Conservation (phyloP, 2,329 filamentous ascomycete genomes). For the Annulohypoxylon truncatum region DNA sequence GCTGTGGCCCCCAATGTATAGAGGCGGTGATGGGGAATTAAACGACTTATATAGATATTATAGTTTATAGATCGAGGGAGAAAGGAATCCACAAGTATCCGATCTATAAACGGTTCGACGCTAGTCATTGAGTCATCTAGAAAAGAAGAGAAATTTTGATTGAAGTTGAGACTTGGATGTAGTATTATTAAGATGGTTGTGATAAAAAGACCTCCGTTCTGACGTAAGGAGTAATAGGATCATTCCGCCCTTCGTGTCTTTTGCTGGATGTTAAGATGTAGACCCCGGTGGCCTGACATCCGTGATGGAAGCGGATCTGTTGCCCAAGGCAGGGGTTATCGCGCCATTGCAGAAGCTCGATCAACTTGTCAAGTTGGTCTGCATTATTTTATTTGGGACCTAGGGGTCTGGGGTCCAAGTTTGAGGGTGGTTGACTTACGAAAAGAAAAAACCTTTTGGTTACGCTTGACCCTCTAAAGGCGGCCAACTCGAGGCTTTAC, state of each 20-base stretch:
- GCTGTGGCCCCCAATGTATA: slow-evolving; percentile 7
- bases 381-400: slow-evolving; percentile 14
- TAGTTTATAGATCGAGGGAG: slow-evolving; percentile 12
- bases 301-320: slow-evolving; percentile 30
- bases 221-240: slow-evolving; percentile 43
- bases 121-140: slow-evolving; percentile 43
- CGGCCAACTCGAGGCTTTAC: slow-evolving; percentile 34
- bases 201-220: slow-evolving; percentile 28
- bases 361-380: slow-evolving; percentile 26
- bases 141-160: slow-evolving; percentile 8
- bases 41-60: slow-evolving; percentile 30
- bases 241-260: slow-evolving; percentile 41
- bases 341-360: slow-evolving; percentile 33
- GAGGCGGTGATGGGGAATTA: slow-evolving; percentile 5
- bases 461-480: slow-evolving; percentile 44
- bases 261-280: slow-evolving; percentile 27
- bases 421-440: slow-evolving; percentile 6
- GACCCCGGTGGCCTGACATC: slow-evolving; percentile 38
- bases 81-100: slow-evolving; percentile 4
- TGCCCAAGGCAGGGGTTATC: slow-evolving; percentile 31
- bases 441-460: slow-evolving; percentile 20
- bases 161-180: slow-evolving; percentile 15
- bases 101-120: slow-evolving; percentile 10
- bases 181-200: slow-evolving; percentile 25
- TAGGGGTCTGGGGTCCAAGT: slow-evolving; percentile 25